phyloP scores from a whole-genome alignment of 2,329 filamentous ascomycete genomes.

The Fusarium sp. region DNA sequence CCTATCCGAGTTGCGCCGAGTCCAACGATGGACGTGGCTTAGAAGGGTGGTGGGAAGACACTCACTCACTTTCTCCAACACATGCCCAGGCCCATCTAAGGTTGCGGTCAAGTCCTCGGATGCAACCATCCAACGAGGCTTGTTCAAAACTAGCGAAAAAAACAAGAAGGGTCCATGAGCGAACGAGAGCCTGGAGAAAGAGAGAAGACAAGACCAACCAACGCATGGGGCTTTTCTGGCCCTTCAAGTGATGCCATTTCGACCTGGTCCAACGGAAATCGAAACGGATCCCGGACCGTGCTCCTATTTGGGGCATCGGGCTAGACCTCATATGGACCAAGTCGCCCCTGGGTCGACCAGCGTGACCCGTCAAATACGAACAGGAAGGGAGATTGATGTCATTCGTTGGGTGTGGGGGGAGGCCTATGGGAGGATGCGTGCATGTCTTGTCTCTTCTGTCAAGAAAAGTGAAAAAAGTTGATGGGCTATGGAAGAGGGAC shows the following conservation, averaged over 20 bases:
- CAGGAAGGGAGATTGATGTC: constrained; percentile 34
- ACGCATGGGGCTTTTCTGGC: neutral
- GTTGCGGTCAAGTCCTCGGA: constrained; percentile 18
- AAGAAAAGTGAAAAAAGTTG: neutral
- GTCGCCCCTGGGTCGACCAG: neutral
- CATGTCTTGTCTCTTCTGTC: neutral
- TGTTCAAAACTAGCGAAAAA: neutral
- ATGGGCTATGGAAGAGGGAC: neutral
- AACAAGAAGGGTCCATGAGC: neutral
- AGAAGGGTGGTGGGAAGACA: constrained; percentile 9
- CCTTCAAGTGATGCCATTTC: constrained; percentile 10
- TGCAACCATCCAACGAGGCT: constrained; percentile 33
- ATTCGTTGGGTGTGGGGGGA: constrained; percentile 11
- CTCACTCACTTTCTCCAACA: neutral
- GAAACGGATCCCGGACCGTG: constrained; percentile 22
- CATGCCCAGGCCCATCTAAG: neutral
- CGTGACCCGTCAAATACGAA: constrained; percentile 33
- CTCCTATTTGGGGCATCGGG: constrained; percentile 22
- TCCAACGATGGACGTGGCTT: neutral
- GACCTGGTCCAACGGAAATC: constrained; percentile 19
- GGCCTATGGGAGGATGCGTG: neutral
- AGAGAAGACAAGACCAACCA: neutral
- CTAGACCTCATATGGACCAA: constrained; percentile 8
- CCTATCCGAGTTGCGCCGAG: neutral
- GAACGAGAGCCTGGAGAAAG: neutral